Conservation (phyloP, 1,284 basidiomycete species). For the Marasmius sp. region DNA sequence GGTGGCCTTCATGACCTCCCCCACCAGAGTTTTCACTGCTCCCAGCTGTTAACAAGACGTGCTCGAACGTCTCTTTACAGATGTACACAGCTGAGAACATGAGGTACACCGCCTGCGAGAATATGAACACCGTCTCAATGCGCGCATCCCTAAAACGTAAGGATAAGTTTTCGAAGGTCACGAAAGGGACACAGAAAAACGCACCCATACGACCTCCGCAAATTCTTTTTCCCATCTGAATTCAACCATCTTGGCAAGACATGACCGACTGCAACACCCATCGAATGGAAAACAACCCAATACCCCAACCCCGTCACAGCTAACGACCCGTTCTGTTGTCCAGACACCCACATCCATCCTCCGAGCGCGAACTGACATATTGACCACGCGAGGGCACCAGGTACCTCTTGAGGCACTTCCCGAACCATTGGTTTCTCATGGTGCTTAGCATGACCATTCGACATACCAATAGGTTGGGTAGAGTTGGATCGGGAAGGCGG, state of each 20-base stretch:
- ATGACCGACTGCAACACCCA: constrained; percentile 68
- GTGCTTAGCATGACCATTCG: background rate
- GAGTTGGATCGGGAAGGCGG: background rate
- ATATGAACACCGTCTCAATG: constrained; percentile 77
- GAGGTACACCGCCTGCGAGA: constrained; percentile 87
- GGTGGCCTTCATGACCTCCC: constrained; percentile 49
- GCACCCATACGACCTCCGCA: constrained; percentile 67
- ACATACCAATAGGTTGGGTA: background rate
- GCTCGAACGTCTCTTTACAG: constrained; percentile 91
- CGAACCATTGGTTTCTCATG: background rate
- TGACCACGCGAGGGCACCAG: constrained; percentile 5
- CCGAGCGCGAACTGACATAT: constrained; percentile 60
- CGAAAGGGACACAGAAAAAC: constrained; percentile 25
- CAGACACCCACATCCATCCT: constrained; percentile 84
- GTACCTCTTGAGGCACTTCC: background rate
- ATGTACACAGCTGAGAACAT: constrained; percentile 91
- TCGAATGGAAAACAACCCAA: constrained; percentile 92
- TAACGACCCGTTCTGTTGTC: constrained; percentile 87
- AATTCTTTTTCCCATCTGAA: constrained; percentile 21
- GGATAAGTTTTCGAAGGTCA: background rate
- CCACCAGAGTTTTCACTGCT: constrained; percentile 22
- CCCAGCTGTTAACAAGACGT: constrained; percentile 65
- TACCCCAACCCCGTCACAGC: constrained; percentile 91
- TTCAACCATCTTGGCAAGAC: constrained; percentile 43
- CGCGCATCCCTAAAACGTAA: constrained; percentile 61